Conservation (phyloP, 805 yeast genomes). For the Saccharomycopsis javanensis region DNA sequence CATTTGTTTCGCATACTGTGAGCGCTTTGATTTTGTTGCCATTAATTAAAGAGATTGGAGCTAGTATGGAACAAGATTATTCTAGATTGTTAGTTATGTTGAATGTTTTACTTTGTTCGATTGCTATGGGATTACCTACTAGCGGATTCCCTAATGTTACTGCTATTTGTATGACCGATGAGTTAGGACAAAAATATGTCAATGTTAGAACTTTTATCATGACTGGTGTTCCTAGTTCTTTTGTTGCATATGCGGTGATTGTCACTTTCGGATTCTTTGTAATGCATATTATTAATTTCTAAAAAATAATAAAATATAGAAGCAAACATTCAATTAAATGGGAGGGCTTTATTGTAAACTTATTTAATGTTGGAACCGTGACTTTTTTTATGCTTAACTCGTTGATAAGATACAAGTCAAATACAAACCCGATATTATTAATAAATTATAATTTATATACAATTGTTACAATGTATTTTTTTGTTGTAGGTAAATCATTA, state of each 20-base stretch:
- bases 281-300: not conserved
- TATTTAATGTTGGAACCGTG: no score
- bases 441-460: no score
- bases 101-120: slow-evolving; percentile 64
- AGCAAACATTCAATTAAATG: not conserved
- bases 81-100: slow-evolving; percentile 70
- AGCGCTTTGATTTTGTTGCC: slow-evolving; percentile 93
- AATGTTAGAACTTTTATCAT: slow-evolving; percentile 81
- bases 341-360: no score
- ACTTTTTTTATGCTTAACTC: no score
- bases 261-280: slow-evolving; percentile 15
- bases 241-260: slow-evolving; percentile 75
- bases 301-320: not conserved
- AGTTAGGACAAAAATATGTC: slow-evolving; percentile 80
- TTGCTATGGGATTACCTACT: slow-evolving; percentile 96
- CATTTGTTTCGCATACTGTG: slow-evolving; percentile 96
- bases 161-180: slow-evolving; percentile 90
- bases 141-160: slow-evolving; percentile 98
- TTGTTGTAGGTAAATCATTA: not conserved
- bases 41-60: slow-evolving; percentile 79
- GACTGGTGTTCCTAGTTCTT: slow-evolving; percentile 82
- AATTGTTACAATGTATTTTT: not conserved
- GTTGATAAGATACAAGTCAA: no score
- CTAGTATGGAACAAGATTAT: slow-evolving; percentile 60
- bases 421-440: no score